Evolutionary conservation across 2,329 filamentous ascomycete genomes (phyloP).

Genomic region (Parascedosporium putredinis): DNA sequence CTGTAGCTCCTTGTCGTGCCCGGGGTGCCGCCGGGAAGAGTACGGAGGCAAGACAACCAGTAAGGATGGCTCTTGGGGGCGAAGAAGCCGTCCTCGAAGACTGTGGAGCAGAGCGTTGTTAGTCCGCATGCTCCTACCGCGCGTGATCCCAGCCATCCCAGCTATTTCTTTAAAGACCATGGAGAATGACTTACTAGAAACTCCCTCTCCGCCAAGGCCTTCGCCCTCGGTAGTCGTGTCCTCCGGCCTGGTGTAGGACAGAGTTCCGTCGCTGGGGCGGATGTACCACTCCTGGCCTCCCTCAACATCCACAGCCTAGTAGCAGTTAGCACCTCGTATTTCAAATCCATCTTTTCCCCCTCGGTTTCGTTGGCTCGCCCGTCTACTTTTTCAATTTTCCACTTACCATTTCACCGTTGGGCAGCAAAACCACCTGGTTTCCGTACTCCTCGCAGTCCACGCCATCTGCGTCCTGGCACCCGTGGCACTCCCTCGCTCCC

Average conservation of each 20-base stretch:
- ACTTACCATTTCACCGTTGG: conserved; percentile 8
- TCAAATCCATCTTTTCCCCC: neutral
- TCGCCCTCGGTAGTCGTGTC: neutral
- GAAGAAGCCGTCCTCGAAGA: conserved; percentile 8
- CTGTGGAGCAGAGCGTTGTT: neutral
- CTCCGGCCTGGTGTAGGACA: conserved; percentile 3
- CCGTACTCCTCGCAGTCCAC: conserved; percentile 1
- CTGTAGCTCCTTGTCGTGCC: conserved; percentile 7
- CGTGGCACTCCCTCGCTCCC: conserved; percentile 4
- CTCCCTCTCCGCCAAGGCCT: neutral
- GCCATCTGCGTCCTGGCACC: neutral
- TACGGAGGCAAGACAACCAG: conserved; percentile 8
- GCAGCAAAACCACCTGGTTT: conserved; percentile 5
- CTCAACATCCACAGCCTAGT: conserved; percentile 3
- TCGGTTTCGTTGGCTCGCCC: neutral
- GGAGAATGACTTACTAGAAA: neutral
- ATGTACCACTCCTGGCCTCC: conserved; percentile 8
- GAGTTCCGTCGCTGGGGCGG: neutral
- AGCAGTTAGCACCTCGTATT: neutral
- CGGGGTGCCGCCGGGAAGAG: conserved; percentile 4
- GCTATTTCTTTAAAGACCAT: too few species aligned
- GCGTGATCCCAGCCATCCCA: too few species aligned
- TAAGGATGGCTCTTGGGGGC: neutral
- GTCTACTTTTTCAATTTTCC: neutral
- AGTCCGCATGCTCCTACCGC: too few species aligned